Conservation (phyloP, 176 grass and related monocot species). For the Oryza longistaminata region DNA sequence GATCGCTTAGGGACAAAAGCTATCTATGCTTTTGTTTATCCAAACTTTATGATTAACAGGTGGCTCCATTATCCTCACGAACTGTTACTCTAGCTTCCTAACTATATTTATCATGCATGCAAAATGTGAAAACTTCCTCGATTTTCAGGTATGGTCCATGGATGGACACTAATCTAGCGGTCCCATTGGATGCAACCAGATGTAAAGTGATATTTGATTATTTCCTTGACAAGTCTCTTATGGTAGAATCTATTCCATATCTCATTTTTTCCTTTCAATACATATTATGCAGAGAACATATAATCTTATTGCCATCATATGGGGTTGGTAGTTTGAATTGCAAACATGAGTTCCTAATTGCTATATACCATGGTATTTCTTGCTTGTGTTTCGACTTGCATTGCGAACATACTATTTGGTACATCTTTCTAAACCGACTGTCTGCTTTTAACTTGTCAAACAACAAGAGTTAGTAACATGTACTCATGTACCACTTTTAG, state of each 20-base stretch:
- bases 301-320: not conserved
- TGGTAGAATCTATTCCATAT: slow-evolving; percentile 45
- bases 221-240: slow-evolving; percentile 70
- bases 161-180: slow-evolving; percentile 96
- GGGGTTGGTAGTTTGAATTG: not conserved
- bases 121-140: not conserved
- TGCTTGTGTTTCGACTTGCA: not conserved
- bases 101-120: not conserved
- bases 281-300: not conserved
- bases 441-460: slow-evolving; percentile 6
- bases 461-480: not conserved
- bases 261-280: slow-evolving; percentile 10
- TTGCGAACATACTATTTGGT: not conserved
- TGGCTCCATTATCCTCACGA: slow-evolving; percentile 20
- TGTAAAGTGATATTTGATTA: slow-evolving; percentile 98
- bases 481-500: not conserved
- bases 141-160: slow-evolving; percentile 87
- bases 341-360: slow-evolving; percentile 1
- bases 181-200: slow-evolving; percentile 65
- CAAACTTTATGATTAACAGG: slow-evolving; percentile 99
- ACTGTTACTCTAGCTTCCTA: not conserved
- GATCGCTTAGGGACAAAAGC: slow-evolving; percentile 81
- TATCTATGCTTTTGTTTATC: slow-evolving; percentile 91
- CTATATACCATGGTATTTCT: not conserved
- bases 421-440: not conserved